These are phyloP conservation scores for Ogataea henricii DNA, from an alignment of 805 yeast species.

Conservation along the genomic window DNA sequence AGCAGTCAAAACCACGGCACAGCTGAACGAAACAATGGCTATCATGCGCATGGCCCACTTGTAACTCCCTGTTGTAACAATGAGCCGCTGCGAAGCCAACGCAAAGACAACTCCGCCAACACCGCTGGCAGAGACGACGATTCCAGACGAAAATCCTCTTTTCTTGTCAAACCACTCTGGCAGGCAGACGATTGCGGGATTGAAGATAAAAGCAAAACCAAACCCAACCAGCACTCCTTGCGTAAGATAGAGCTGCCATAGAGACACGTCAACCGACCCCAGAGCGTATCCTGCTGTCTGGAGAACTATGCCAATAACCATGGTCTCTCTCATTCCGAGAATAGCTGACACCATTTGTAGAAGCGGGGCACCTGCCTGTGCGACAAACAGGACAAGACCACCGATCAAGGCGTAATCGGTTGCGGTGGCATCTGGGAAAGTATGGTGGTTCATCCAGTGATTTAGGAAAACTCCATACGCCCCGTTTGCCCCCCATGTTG, in stretches of 20 bases:
- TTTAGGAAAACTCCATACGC: conserved; percentile 64
- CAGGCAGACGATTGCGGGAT: conserved; percentile 50
- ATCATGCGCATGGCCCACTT: conserved; percentile 47
- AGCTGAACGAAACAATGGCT: conserved; percentile 40
- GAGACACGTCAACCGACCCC: conserved; percentile 49
- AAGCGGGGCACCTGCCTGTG: conserved; percentile 29
- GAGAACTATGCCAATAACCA: conserved; percentile 41
- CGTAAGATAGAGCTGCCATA: conserved; percentile 53
- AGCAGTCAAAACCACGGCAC: conserved; percentile 41
- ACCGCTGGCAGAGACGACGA: conserved; percentile 45
- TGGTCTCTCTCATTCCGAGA: conserved; percentile 24
- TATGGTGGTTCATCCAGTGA: conserved; percentile 48
- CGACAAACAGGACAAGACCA: conserved; percentile 39
- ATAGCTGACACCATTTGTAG: conserved; percentile 24
- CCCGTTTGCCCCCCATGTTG: conserved; percentile 69
- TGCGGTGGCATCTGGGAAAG: conserved; percentile 53
- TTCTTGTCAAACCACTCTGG: conserved; percentile 62
- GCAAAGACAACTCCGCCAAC: conserved; percentile 46
- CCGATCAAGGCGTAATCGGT: conserved; percentile 65
- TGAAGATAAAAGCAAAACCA: conserved; percentile 50
- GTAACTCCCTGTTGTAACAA: conserved; percentile 42
- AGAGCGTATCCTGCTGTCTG: conserved; percentile 51
- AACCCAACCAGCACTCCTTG: conserved; percentile 57
- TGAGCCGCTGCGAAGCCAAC: conserved; percentile 38
- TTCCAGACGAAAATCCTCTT: conserved; percentile 45